Evolutionary conservation across 78 protist genomes (phyloP), one percentile per base, ranked within the genome.

Genomic region (Dictyostelium capitatum): DNA sequence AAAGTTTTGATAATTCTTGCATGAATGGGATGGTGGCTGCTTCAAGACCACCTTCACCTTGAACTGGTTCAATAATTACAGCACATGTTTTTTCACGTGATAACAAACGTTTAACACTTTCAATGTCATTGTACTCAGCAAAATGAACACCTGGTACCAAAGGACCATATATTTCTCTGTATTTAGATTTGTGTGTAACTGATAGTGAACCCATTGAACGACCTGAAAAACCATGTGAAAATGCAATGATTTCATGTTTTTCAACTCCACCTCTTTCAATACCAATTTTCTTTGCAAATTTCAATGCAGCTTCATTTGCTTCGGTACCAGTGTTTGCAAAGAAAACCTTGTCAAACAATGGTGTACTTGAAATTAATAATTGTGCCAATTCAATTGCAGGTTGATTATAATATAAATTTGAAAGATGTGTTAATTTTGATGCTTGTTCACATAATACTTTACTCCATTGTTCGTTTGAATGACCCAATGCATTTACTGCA

Each of bases 311-410:
- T 62, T 96, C 98, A 43, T 84, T 87, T 10, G 98, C 97, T 79
- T 96, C 98, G 0, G 98, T 91, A 62, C 98, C 98, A 56, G 96
- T 64, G 79, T 96, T 96, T 79, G 96, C 91, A 69, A 95, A 92
- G 89, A 96, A 96, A 9, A 87, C 93, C 56, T 87, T 64, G 56
- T 74, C 81, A 37, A 82, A 54, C 7, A 14, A 43, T 19, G 47
- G 8, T 15, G 95, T 37, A 54, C 47, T 48, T 20, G 54, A 74
- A 43, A 80, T 80, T 30, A 96, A 78, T 54, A 6, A 17, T 50
- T 92, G 62, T 15, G 96, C 96, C 32, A 96, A 78, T 10, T 82
- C 69, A 28, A 83, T 77, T 10, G 96, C 95, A 19, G 95, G 97
- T 30, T 51, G 85, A 25, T 90, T 79, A 75, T 83, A 94, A 25